Evolutionary conservation across 441 rosid genomes (phyloP), one percentile per base, ranked within the genome.

Genomic region (Adansonia madagascariensis): DNA sequence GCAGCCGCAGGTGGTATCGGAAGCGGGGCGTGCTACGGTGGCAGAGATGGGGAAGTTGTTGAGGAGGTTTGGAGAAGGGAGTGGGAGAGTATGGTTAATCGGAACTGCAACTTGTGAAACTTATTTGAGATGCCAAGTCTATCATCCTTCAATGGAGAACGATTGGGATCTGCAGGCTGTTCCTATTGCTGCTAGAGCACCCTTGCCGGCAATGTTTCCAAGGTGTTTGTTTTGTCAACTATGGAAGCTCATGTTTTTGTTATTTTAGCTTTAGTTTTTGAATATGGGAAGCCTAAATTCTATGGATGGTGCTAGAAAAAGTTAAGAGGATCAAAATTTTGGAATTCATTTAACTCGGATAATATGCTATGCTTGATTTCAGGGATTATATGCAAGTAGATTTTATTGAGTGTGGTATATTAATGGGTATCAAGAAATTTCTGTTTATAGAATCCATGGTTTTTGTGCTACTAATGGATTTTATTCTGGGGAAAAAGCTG

Each of bases 51-150:
- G 82, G 78, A 89, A 84, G 83, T 76, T 95, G 78, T 31, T 91
- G 80, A 82, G 74, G 35, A 86, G 86, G 74, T 87, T 82, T 55
- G 83, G 84, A 62, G 86, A 84, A 52, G 82, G 79, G 6, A 60
- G 78, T 20, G 87, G 86, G 17, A 85, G 81, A 80, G 60, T 95
- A 49, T 91, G 96, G 89, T 76, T 95, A 81, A 91, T 95, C 68
- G 98, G 97, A 24, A 92, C 92, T 39, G 98, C 98, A 11, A 93
- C 98, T 72, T 95, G 96, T 59, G 98, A 95, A 83, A 95, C 98
- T 61, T 93, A 93, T 80, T 74, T 95, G 82, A 86, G 98, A 69
- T 95, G 98, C 78, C 98, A 93, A 80, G 90, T 95, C 74, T 90
- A 95, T 82, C 93, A 93, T 80, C 89, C 98, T 75, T 84, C 90